Evolutionary conservation across 257 asterid species (phyloP).

Genomic region (Linaria vulgaris): DNA sequence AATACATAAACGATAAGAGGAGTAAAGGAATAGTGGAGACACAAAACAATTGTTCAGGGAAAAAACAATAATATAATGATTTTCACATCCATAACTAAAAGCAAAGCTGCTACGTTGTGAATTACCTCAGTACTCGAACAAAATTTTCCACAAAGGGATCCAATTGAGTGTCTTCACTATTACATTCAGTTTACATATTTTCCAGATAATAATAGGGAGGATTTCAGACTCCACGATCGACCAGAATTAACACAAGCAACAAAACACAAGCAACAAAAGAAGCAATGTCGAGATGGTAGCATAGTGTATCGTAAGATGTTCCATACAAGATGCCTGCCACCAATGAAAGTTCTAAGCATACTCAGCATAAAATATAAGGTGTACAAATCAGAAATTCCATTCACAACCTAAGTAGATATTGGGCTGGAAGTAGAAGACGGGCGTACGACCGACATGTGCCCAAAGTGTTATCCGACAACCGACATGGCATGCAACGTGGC

Average conservation of each 20-base stretch:
- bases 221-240: constrained; percentile 81
- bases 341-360: constrained; percentile 26
- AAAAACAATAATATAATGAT: constrained; percentile 8
- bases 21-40: background rate
- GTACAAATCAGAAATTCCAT: constrained; percentile 17
- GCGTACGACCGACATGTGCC: constrained; percentile 44
- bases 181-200: constrained; percentile 44
- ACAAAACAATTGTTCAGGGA: background rate
- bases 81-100: background rate
- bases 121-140: constrained; percentile 39
- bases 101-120: background rate
- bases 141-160: constrained; percentile 97
- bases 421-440: constrained; percentile 17
- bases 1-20: background rate
- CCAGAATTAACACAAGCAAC: constrained; percentile 89
- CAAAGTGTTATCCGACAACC: no score
- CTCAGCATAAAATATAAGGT: constrained; percentile 7
- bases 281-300: constrained; percentile 95
- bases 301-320: constrained; percentile 88
- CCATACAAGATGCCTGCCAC: constrained; percentile 84
- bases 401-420: constrained; percentile 21
- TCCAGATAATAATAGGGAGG: constrained; percentile 75
- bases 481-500: no score
- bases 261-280: constrained; percentile 95
- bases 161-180: constrained; percentile 48